Conservation (phyloP, 768 basidiomycete species). For the Boletellus sp. region DNA sequence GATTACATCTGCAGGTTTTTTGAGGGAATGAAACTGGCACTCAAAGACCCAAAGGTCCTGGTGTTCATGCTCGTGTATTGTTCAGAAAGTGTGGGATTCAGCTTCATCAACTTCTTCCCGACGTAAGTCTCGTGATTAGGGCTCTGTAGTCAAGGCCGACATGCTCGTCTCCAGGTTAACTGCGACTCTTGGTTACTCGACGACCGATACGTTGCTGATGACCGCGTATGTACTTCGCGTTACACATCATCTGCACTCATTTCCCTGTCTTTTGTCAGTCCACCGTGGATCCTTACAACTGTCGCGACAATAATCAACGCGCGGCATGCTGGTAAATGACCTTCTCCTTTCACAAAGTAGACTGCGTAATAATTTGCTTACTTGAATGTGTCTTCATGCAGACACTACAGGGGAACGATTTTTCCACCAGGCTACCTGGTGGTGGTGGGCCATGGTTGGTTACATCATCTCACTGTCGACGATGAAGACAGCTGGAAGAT, state of each 20-base stretch:
- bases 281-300: no score
- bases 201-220: conserved; percentile 31
- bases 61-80: conserved; percentile 53
- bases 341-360: no score
- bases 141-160: not conserved
- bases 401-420: no score
- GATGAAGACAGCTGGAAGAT: not conserved
- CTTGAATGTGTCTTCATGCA: no score
- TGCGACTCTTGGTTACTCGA: no score
- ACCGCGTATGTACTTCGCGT: no score
- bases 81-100: conserved; percentile 52
- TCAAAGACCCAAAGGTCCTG: conserved; percentile 52
- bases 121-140: conserved; percentile 30
- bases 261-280: no score
- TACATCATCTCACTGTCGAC: conserved; percentile 62
- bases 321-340: no score
- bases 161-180: not conserved
- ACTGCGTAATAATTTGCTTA: no score
- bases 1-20: conserved; percentile 11
- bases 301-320: no score
- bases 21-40: conserved; percentile 42
- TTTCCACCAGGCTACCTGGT: no score
- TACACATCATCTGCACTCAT: no score
- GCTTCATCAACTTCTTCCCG: conserved; percentile 61
- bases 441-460: conserved; percentile 54